Base-by-base conservation (phyloP, 805 yeast genomes). In the Henningerozyma blattae region DNA sequence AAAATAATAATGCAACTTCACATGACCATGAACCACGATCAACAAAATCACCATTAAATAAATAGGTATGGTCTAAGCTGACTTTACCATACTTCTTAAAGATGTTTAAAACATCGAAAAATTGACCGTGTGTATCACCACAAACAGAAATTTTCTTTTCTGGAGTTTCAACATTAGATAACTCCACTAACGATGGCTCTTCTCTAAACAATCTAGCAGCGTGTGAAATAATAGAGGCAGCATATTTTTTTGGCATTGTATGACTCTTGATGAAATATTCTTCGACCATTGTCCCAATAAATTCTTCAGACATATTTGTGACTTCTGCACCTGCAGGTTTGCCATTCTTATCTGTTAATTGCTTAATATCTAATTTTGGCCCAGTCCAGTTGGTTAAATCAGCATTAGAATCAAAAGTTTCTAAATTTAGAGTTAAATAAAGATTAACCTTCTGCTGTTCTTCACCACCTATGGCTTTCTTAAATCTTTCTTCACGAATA, bases 1-100 rank as follows among this genome's bases (percentile, higher is more conserved):
- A 86, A 28, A 84, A 67, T 20, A 80, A 64, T 31, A 91, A 61
- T 2, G 95, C 95, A 31, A 91, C 94, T 54, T 91, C 98, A 52
- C 94, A 83, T 4, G 96, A 85, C 97, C 98, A 89, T 14, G 94
- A 82, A 5, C 98, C 98, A 50, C 98, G 70, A 56, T 91, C 98
- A 4, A 91, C 98, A 59, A 91, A 89, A 59, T 91, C 98, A 29
- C 98, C 98, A 50, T 91, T 91, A 64, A 91, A 89, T 31, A 91
- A 59, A 52, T 83, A 91, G 4, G 75, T 67, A 53, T 87, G 96
- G 1, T 45, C 34, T 8, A 39, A 31, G 3, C 67, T 62, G 0
- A 89, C 93, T 45, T 65, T 59, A 13, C 97, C 97, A 50, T 75
- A 87, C 29, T 54, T 66, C 22, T 68, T 56, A 57, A 91, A 89